Percentiles rank a stretch among this genome's conserved stretches.
Conservation (phyloP, 805 yeast species). For the Hanseniaspora meyeri region DNA sequence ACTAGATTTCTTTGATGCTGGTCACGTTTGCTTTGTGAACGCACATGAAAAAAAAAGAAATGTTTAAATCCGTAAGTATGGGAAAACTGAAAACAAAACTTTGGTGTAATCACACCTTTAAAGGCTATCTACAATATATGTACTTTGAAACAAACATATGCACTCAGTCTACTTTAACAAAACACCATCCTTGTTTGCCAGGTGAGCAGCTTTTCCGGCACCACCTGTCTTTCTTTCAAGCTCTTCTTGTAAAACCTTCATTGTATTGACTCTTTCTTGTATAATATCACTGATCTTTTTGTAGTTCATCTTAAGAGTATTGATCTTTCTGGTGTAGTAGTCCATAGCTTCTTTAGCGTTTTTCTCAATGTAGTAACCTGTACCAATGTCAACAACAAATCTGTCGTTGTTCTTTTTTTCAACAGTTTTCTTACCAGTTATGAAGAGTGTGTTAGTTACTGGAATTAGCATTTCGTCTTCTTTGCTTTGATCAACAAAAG, state of each 20-base stretch:
- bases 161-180: background rate
- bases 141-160: conserved; percentile 23
- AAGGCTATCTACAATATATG: too few species aligned
- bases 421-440: conserved; percentile 51
- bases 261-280: conserved; percentile 36
- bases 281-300: conserved; percentile 63
- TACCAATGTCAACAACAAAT: conserved; percentile 87
- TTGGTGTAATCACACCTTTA: too few species aligned
- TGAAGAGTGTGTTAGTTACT: conserved; percentile 73
- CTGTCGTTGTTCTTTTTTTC: conserved; percentile 44
- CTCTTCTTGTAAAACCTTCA: conserved; percentile 34
- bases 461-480: conserved; percentile 62
- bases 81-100: too few species aligned
- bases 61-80: background rate
- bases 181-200: conserved; percentile 26
- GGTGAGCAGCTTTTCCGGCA: conserved; percentile 18
- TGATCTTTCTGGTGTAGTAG: conserved; percentile 64
- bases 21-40: too few species aligned
- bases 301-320: conserved; percentile 60
- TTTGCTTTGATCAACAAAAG: conserved; percentile 25
- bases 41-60: background rate
- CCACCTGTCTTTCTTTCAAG: conserved; percentile 2
- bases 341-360: conserved; percentile 47
- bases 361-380: conserved; percentile 89
- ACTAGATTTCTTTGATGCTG: background rate